Percentiles rank a stretch among this genome's conserved stretches.
Evolutionary conservation across 306 rosid genomes (phyloP).

Genomic region (Vachellia collinsii): DNA sequence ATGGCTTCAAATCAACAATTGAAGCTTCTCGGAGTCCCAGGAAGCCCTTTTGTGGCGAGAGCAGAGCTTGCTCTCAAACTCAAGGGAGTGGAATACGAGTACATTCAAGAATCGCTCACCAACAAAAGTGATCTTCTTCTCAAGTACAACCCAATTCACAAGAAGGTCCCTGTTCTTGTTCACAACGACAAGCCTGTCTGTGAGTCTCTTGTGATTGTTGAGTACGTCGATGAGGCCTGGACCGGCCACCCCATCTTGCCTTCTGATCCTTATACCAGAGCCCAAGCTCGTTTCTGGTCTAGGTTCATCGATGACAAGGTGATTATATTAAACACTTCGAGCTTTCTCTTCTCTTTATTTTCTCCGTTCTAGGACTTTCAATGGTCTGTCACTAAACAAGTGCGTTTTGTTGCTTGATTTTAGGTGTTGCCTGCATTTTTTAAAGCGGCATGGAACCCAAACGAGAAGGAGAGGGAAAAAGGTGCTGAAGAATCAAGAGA

Average conservation of each 20-base stretch:
- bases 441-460: constrained; percentile 23
- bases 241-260: constrained; percentile 20
- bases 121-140: constrained; percentile 49
- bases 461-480: constrained; percentile 43
- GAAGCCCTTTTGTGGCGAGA: constrained; percentile 41
- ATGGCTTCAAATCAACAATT: constrained; percentile 27
- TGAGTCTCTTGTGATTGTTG: constrained; percentile 51
- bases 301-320: constrained; percentile 30
- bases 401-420: background rate
- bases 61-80: constrained; percentile 50
- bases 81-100: constrained; percentile 49
- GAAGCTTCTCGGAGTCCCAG: constrained; percentile 34
- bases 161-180: constrained; percentile 46
- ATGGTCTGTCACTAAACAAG: background rate
- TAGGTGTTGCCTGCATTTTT: constrained; percentile 18
- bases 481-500: constrained; percentile 42
- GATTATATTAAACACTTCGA: background rate
- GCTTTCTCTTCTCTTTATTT: background rate
- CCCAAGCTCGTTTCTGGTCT: constrained; percentile 36
- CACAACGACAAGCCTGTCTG: constrained; percentile 48
- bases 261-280: constrained; percentile 13
- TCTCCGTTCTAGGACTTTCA: background rate
- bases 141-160: constrained; percentile 54
- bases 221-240: constrained; percentile 54
- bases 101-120: constrained; percentile 30